A percentile compares a stretch with the other conserved stretches of the same genome.
Conservation (phyloP, 2,329 filamentous ascomycete species). For the Biscogniauxia sp. region DNA sequence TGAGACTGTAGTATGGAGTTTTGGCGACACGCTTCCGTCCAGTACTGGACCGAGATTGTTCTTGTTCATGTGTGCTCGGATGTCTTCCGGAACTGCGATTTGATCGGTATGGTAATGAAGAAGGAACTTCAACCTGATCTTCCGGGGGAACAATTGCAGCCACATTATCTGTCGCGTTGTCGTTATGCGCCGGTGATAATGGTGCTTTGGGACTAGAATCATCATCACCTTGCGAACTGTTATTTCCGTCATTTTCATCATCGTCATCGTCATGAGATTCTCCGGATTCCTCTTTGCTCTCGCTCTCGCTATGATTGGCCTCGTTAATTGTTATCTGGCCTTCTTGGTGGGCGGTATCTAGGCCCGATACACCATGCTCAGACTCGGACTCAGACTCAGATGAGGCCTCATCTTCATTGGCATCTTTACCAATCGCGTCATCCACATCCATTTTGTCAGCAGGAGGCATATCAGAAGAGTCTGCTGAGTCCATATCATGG, state of each 20-base stretch:
- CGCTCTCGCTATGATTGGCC: constrained; percentile 1
- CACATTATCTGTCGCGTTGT: not conserved
- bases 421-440: not conserved
- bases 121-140: constrained; percentile 16
- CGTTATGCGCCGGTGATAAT: not conserved
- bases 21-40: constrained; percentile 28
- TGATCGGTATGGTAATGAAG: constrained; percentile 16
- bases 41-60: constrained; percentile 14
- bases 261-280: constrained; percentile 7
- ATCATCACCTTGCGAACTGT: not conserved
- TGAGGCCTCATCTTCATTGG: not conserved
- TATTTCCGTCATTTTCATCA: constrained; percentile 7
- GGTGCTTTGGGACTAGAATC: not conserved
- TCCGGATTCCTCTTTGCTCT: constrained; percentile 5
- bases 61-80: not conserved
- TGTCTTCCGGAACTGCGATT: not conserved
- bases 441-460: constrained; percentile 6
- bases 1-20: constrained; percentile 21
- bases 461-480: not conserved
- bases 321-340: constrained; percentile 7
- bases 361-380: constrained; percentile 1
- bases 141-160: not conserved
- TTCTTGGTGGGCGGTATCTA: constrained; percentile 2
- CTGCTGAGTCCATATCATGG: not conserved
- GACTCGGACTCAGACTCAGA: not conserved